Base-by-base conservation (phyloP, 352 stramenopile genomes). In the Pythium insidiosum region DNA sequence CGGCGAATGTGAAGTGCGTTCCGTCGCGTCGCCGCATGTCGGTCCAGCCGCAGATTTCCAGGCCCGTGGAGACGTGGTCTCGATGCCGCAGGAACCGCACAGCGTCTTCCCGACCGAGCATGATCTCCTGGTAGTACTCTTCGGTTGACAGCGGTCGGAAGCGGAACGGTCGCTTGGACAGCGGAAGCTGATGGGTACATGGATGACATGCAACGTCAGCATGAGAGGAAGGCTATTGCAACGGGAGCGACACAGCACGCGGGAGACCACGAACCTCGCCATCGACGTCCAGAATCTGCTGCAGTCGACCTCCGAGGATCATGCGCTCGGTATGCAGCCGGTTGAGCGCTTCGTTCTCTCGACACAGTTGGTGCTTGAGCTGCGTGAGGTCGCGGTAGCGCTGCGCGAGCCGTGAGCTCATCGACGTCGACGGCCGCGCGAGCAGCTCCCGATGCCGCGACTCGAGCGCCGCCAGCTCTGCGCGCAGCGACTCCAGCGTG, bases 221-320 rank as follows among this genome's bases (percentile, higher is more conserved):
- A 33, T 15, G 28, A 15, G 9, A 33, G 9, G 9, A 33, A 40
- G 10, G 7, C 9, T 40, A 19, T 40, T 40, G n/a, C 7, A 10
- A 40, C n/a, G 10, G n/a, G 35, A 23, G n/a, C 9, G 35, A 40
- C 10, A n/a, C 20, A 9, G 16, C 35, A 40, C n/a, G n/a, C 28
- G 15, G 9, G 28, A 9, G 28, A 33, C 28, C 9, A 33, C 15
- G 9, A 33, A 33, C 28, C 28, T 33, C 9, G 28, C 28, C 28
- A 33, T 9, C 28, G 9, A 44, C 38, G 44, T 52, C 35, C 1
- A 52, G 7, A 9, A 38, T 20, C 35, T 44, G 29, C 25, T 56
- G 39, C n/a, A 56, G 21, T 2, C 40, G 48, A 9, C 16, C 40
- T 6, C 44, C 40, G 16, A 38, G 19, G 29, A 49, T 48, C 48